These are phyloP conservation scores for Neoarthrinium moseri DNA, from an alignment of 2,329 filamentous ascomycete genomes.

Conservation along the genomic window DNA sequence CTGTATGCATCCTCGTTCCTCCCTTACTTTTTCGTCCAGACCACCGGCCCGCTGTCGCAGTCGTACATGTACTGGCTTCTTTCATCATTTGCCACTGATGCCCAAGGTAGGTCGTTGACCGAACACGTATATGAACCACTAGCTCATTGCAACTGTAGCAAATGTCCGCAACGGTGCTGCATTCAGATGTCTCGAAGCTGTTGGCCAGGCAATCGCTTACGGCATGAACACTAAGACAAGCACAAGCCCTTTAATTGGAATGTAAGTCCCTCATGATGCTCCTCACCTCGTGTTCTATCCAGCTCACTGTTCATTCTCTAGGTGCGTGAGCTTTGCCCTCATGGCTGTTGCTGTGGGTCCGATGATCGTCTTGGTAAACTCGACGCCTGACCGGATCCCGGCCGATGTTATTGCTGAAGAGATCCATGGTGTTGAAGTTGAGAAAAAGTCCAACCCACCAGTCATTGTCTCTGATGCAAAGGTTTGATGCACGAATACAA, in stretches of 20 bases:
- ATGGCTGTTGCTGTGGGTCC: slow-evolving; percentile 32
- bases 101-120: slow-evolving; percentile 31
- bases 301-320: slow-evolving; percentile 12
- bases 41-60: slow-evolving; percentile 38
- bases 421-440: slow-evolving; percentile 7
- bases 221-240: slow-evolving; percentile 39
- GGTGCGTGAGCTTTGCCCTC: slow-evolving; percentile 36
- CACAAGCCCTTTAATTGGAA: slow-evolving; percentile 34
- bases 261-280: slow-evolving; percentile 32
- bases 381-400: slow-evolving; percentile 36
- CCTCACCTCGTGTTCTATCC: not conserved
- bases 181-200: slow-evolving; percentile 36
- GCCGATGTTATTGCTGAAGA: slow-evolving; percentile 35
- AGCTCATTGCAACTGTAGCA: too few species aligned
- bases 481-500: too few species aligned
- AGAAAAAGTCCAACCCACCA: slow-evolving; percentile 12
- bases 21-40: slow-evolving; percentile 47
- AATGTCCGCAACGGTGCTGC: slow-evolving; percentile 41
- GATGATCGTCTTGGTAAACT: slow-evolving; percentile 37
- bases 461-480: not conserved
- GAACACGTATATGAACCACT: too few species aligned
- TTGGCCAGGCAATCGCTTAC: slow-evolving; percentile 39
- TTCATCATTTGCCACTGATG: slow-evolving; percentile 40
- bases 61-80: slow-evolving; percentile 44
- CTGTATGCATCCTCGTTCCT: slow-evolving; percentile 41